Percentiles rank a stretch among this genome's conserved stretches.
phyloP scores from a whole-genome alignment of 2,329 filamentous ascomycete genomes.

The Sclerotiophoma versabilis region DNA sequence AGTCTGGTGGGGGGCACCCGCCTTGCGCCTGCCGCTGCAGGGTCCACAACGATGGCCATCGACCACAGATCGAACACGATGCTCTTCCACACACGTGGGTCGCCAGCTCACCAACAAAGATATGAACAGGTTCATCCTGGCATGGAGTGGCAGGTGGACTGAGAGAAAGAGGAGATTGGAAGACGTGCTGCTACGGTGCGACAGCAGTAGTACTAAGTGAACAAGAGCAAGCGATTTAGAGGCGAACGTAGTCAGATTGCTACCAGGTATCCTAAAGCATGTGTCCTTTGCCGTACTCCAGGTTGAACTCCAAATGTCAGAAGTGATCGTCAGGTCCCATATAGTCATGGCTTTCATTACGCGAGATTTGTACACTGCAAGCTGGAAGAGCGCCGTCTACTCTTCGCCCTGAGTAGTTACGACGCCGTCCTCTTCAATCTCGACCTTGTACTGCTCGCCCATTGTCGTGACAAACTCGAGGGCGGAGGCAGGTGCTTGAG shows the following conservation, averaged over 20 bases:
- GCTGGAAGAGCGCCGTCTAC: constrained; percentile 10
- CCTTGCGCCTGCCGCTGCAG: constrained; percentile 15
- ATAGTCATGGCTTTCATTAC: neutral
- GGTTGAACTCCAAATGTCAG: neutral
- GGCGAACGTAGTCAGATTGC: constrained; percentile 1
- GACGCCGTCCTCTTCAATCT: constrained; percentile 79
- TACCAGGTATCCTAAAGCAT: constrained; percentile 4
- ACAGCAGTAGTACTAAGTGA: neutral
- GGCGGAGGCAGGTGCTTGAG: constrained; percentile 72
- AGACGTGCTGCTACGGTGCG: no score
- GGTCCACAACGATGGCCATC: constrained; percentile 5
- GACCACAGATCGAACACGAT: neutral
- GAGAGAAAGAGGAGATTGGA: no score
- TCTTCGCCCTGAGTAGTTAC: constrained; percentile 56
- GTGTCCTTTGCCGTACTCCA: constrained; percentile 2
- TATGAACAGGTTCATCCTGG: neutral
- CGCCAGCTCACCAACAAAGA: neutral
- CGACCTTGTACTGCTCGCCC: constrained; percentile 66
- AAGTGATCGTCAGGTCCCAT: neutral
- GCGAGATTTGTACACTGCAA: neutral
- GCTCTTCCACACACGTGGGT: neutral
- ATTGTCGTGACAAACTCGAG: constrained; percentile 71
- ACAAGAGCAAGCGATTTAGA: neutral
- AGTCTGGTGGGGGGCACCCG: constrained; percentile 2
- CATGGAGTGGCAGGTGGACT: no score